Percentiles rank a stretch among this genome's conserved stretches.
These are phyloP conservation scores for Septoria linicola DNA, from an alignment of 2,329 filamentous ascomycete genomes.

Conservation along the genomic window DNA sequence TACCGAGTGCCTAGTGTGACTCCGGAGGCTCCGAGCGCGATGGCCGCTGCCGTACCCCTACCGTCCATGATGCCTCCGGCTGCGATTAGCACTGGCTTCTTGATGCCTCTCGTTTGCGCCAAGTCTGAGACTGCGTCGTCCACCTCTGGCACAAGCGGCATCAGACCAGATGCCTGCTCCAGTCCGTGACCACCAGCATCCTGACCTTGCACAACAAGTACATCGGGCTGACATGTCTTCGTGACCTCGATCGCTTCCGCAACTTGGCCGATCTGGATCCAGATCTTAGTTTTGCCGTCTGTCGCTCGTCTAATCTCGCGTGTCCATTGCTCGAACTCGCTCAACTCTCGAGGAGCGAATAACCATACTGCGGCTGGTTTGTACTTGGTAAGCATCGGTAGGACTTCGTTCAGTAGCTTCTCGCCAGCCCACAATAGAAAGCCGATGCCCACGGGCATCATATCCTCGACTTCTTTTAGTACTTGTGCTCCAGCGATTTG, in stretches of 20 bases:
- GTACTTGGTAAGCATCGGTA: slow-evolving; percentile 51
- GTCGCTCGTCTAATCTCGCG: slow-evolving; percentile 35
- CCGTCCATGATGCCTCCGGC: slow-evolving; percentile 62
- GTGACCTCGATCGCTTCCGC: slow-evolving; percentile 53
- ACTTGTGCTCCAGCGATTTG: slow-evolving; percentile 29
- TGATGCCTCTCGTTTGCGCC: slow-evolving; percentile 17
- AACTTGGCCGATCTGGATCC: slow-evolving; percentile 63
- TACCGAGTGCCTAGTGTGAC: slow-evolving; percentile 64
- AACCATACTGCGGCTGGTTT: slow-evolving; percentile 65
- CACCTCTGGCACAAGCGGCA: slow-evolving; percentile 60
- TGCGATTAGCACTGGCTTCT: slow-evolving; percentile 48
- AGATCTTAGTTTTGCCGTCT: slow-evolving; percentile 48
- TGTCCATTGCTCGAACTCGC: slow-evolving; percentile 39
- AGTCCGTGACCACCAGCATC: slow-evolving; percentile 67
- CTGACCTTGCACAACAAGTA: slow-evolving; percentile 61
- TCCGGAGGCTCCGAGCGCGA: slow-evolving; percentile 55
- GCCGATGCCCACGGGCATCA: slow-evolving; percentile 58
- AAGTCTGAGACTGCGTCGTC: slow-evolving; percentile 45
- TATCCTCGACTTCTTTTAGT: slow-evolving; percentile 24
- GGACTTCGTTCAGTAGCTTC: slow-evolving; percentile 43
- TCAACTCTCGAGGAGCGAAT: slow-evolving; percentile 57
- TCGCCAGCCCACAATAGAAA: slow-evolving; percentile 57
- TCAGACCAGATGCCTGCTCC: slow-evolving; percentile 53
- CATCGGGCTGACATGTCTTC: slow-evolving; percentile 52
- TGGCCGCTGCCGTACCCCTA: slow-evolving; percentile 55